Evolutionary conservation across 2,329 filamentous ascomycete species (phyloP), one percentile per base, ranked within the genome.

Genomic region (Cercospora sesami): DNA sequence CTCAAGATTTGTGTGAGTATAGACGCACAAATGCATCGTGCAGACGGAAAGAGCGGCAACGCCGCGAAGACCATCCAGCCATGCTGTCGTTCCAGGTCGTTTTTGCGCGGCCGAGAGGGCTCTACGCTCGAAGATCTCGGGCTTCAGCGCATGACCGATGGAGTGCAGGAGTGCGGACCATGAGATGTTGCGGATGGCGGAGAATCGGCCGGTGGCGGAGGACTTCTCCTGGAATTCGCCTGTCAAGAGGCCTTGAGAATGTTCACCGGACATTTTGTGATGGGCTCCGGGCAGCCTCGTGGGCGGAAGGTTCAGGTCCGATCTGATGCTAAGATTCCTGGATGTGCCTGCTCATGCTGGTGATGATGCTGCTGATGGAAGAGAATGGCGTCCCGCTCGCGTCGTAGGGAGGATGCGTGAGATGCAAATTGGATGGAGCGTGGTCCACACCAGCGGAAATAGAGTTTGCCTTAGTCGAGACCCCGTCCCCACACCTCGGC

Each of bases 1-100:
- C 2, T 84, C 75, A 73, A 85, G 82, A 39, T 85, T 82, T 63
- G 76, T 80, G 76, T 87, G 88, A 57, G 82, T 83, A 85, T 86
- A 88, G 5, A 76, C 71, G 69, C 84, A 78, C 75, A 89, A 82
- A 77, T 90, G 86, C 69, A 89, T 86, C 71, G 85, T 81, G 76
- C 89, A 90, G 16, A 91, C 89, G 21, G 89, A 75, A 36, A 91
- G 83, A 3, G 89, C 87, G 9, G 88, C 88, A 68, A 90, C 89
- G 2, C 89, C 89, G 71, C 89, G 81, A 14, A 91, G 79, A 14
- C 89, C 89, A 72, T 91, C 89, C 14, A 89, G 82, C 72, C 86
- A 88, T 30, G 86, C 86, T 2, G 86, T 89, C 21, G 68, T 55
- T 6, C 68, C 69, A 5, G 58, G 36, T 30, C 67, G 68, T n/a